Percentiles rank a stretch among this genome's conserved stretches.
phyloP scores from a whole-genome alignment of 208 protist species.

The Crithidia brevicula region DNA sequence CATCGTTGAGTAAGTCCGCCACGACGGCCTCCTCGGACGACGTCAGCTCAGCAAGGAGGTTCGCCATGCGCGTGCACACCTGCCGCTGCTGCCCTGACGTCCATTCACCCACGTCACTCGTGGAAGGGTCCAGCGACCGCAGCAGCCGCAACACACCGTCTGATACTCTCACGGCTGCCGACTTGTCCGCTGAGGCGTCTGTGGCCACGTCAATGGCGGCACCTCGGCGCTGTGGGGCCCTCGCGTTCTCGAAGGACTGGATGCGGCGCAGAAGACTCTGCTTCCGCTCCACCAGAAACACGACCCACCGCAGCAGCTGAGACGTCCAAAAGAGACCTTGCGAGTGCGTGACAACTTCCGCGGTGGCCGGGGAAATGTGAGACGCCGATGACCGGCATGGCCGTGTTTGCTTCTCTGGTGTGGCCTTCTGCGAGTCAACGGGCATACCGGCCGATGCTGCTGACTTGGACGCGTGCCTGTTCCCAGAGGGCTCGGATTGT shows the following conservation, averaged over 20 bases:
- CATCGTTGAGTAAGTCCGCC: slow-evolving; percentile 31
- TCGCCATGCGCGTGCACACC: slow-evolving; percentile 22
- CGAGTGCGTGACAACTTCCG: background rate
- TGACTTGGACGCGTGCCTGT: background rate
- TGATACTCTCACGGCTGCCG: slow-evolving; percentile 5
- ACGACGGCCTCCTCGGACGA: slow-evolving; percentile 20
- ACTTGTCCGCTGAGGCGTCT: background rate
- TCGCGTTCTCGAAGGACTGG: slow-evolving; percentile 25
- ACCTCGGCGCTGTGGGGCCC: slow-evolving; percentile 15
- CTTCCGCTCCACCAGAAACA: slow-evolving; percentile 24
- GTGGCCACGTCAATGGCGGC: background rate
- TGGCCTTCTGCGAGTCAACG: background rate
- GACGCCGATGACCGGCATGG: background rate
- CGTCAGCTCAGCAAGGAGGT: slow-evolving; percentile 30
- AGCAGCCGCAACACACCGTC: slow-evolving; percentile 20
- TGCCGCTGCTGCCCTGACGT: slow-evolving; percentile 21
- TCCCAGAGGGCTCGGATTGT: background rate
- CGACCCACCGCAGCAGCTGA: slow-evolving; percentile 30
- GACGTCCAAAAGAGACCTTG: slow-evolving; percentile 2
- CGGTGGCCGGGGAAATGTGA: slow-evolving; percentile 7
- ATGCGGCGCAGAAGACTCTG: slow-evolving; percentile 19
- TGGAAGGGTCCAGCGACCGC: slow-evolving; percentile 14
- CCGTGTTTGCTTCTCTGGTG: slow-evolving; percentile 6
- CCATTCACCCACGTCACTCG: slow-evolving; percentile 10
- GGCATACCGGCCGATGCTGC: background rate